Evolutionary conservation across 108 stramenopile genomes (phyloP).

Genomic region (Aurantiochytrium sp.): DNA sequence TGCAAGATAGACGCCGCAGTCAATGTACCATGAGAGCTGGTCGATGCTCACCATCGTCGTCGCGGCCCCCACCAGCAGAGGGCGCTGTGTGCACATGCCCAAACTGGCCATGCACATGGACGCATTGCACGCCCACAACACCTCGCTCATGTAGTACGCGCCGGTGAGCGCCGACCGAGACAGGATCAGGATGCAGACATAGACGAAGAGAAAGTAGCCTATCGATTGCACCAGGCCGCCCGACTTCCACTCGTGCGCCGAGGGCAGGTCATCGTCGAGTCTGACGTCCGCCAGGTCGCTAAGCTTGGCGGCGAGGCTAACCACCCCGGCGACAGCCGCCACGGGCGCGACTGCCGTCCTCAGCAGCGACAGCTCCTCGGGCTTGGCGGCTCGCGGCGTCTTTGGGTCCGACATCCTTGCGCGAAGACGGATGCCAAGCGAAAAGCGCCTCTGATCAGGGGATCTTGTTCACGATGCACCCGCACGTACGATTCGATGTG

Average conservation of each 20-base stretch:
- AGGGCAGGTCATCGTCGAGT: too few relatives aligned
- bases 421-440: too few relatives aligned
- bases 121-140: constrained; percentile 7
- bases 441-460: too few relatives aligned
- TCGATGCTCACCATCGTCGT: not conserved
- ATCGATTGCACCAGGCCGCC: not conserved
- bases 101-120: not conserved
- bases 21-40: constrained; percentile 11
- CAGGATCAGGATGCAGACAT: not conserved
- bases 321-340: too few relatives aligned
- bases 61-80: not conserved
- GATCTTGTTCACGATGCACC: too few relatives aligned
- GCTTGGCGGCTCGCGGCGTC: too few relatives aligned
- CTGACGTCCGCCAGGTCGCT: too few relatives aligned
- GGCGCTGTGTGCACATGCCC: not conserved
- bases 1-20: not conserved
- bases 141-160: not conserved
- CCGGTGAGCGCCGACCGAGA: not conserved
- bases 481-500: too few relatives aligned
- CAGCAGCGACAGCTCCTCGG: too few relatives aligned
- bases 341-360: too few relatives aligned
- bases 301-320: too few relatives aligned
- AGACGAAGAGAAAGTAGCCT: not conserved
- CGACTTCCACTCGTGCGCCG: not conserved
- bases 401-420: too few relatives aligned